These are phyloP conservation scores for Mariannaea elegans DNA, from an alignment of 2,329 filamentous ascomycete genomes.

Conservation along the genomic window DNA sequence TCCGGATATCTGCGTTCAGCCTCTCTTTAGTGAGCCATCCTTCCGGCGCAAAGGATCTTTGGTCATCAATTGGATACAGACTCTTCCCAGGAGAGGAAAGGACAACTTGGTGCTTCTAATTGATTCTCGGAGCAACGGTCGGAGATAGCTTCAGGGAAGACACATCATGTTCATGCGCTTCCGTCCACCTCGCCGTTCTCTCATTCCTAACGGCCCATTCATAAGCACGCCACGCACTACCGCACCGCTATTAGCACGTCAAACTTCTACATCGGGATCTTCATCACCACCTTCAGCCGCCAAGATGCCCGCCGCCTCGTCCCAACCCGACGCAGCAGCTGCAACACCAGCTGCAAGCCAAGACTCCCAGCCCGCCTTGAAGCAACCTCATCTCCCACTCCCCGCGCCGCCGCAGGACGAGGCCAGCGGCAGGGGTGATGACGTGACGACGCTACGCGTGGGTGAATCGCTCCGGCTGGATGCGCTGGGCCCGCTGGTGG, in stretches of 20 bases:
- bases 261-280: constrained; percentile 6
- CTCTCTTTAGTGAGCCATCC: too few relatives aligned
- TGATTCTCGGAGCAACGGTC: too few relatives aligned
- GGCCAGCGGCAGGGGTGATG: constrained; percentile 31
- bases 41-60: neutral
- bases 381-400: constrained; percentile 27
- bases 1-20: too few relatives aligned
- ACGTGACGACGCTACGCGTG: constrained; percentile 36
- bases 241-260: constrained; percentile 4
- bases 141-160: too few relatives aligned
- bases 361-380: neutral
- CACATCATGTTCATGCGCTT: constrained; percentile 17
- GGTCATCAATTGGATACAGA: too few relatives aligned
- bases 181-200: neutral
- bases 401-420: constrained; percentile 36
- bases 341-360: neutral
- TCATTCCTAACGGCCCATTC: constrained; percentile 7
- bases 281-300: neutral
- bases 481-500: constrained; percentile 76
- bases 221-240: constrained; percentile 11
- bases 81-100: too few relatives aligned
- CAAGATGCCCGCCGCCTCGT: neutral
- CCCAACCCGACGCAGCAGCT: neutral
- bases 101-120: too few relatives aligned
- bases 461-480: constrained; percentile 65